Base-by-base conservation (phyloP, 2,329 filamentous ascomycete genomes). In the Ceratocystis lukuohia region DNA sequence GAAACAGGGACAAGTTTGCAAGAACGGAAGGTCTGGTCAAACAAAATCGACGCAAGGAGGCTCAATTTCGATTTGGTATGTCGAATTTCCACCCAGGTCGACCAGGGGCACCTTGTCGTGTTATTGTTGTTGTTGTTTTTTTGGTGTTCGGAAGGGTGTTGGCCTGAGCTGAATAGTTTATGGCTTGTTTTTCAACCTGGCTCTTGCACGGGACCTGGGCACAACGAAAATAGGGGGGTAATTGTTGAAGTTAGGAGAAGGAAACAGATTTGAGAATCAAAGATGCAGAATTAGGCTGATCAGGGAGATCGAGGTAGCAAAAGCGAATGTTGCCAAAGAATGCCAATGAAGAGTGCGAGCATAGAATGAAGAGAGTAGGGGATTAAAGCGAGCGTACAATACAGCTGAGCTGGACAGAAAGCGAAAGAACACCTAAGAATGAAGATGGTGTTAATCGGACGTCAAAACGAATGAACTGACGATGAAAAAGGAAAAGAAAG, bases 21-120 rank as follows among this genome's bases (percentile, higher is more conserved):
- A 41, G 30, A 41, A n/a, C 12, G 22, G 44, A n/a, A 62, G 30
- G 44, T 41, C 20, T 6, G 0, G 48, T 12, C 7, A 12, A 37
- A 12, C 62, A 20, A 25, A n/a, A 64, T 37, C 61, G n/a, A 63
- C 17, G 56, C 56, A 59, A 59, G 28, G 28, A 59, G 56, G n/a
- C n/a, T 59, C 56, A 37, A 59, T 37, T 59, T 33, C 17, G 12
- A 37, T 37, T 30, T 59, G 28, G 56, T 17, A 41, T 41, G 30
- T 20, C 37, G 30, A 61, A 37, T 33, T 61, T 44, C 17, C 12
- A 44, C 56, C 15, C 25, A 37, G 28, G 25, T 59, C 28, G 56
- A 59, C 56, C 56, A 59, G 56, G 56, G 53, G 28, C 25, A n/a
- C 56, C 56, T 37, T 59, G 56, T 59, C 56, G 56, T 59, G 56